Base-by-base conservation (phyloP, 805 yeast genomes). In the Suhomyces emberorum region DNA sequence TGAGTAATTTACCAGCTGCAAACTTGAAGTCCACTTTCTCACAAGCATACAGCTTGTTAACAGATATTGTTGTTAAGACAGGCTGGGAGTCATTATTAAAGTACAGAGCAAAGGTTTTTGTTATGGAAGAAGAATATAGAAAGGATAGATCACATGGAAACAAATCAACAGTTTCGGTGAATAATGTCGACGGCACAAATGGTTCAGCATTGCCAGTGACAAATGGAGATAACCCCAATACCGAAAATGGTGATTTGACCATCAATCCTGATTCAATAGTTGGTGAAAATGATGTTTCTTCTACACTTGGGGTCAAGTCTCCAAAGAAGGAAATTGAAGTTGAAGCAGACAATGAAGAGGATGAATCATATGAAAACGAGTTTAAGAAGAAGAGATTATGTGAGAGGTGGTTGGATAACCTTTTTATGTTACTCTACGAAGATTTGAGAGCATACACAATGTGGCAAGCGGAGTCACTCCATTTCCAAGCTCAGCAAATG, bases 391-490 rank as follows among this genome's bases (percentile, higher is more conserved):
- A 81, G 50, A 61, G 86, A 52, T 65, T 81, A 28, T 81, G 88
- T 63, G 87, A 81, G 54, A 69, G 86, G 51, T 81, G 88, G 88
- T 65, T 81, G 41, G 88, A 81, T 57, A 79, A 79, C 52, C 57
- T 81, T 41, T 81, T 81, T 54, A 78, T 81, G 84, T 53, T 80
- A 7, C 57, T 81, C 24, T 81, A 80, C 50, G 87, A 81, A 49
- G 95, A 85, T 54, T 70, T 85, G 50, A 71, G 84, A 52, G 79
- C 86, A 1, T 91, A 85, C 57, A 88, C 96, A 1, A 76, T 87
- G 72, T 91, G 96, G 93, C 89, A 88, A 57, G 88, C 96, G 0
- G 96, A 93, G 57, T 74, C 76, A 47, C 76, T 88, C 43, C 96
- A 91, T 60, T 83, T 84, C 63, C 88, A 84, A 58, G 87, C 95